Percentiles rank a stretch among this genome's conserved stretches.
These are phyloP conservation scores for Backusella morwellensis DNA, from an alignment of 192 early-diverging fungal genomes.

Conservation along the genomic window DNA sequence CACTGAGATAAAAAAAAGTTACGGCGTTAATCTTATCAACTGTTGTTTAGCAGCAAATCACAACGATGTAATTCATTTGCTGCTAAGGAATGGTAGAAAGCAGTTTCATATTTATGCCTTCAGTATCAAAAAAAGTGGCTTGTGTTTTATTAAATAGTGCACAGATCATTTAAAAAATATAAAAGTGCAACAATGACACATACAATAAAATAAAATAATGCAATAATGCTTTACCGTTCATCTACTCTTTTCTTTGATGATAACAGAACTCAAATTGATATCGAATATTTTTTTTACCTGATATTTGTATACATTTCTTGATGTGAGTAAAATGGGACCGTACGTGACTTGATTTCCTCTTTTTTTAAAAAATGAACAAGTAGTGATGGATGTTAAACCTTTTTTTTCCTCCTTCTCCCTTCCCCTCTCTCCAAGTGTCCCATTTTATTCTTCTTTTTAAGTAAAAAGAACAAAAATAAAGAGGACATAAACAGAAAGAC, in stretches of 20 bases:
- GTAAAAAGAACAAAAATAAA: background rate
- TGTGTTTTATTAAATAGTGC: background rate
- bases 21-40: too few species aligned
- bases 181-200: background rate
- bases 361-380: constrained; percentile 4
- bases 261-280: background rate
- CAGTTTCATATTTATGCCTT: too few species aligned
- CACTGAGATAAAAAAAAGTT: too few species aligned
- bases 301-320: background rate
- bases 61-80: too few species aligned
- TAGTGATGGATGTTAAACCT: background rate
- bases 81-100: too few species aligned
- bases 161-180: background rate
- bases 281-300: background rate
- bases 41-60: too few species aligned
- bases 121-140: background rate
- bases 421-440: background rate
- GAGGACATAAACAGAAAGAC: background rate
- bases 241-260: background rate
- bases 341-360: constrained; percentile 3
- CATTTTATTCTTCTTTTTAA: background rate
- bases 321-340: background rate
- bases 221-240: background rate
- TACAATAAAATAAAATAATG: background rate
- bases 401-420: background rate